Percentiles rank a stretch among this genome's conserved stretches.
These are phyloP conservation scores for Perkinsus marinus DNA, from an alignment of 169 alveolate species.

Conservation along the genomic window DNA sequence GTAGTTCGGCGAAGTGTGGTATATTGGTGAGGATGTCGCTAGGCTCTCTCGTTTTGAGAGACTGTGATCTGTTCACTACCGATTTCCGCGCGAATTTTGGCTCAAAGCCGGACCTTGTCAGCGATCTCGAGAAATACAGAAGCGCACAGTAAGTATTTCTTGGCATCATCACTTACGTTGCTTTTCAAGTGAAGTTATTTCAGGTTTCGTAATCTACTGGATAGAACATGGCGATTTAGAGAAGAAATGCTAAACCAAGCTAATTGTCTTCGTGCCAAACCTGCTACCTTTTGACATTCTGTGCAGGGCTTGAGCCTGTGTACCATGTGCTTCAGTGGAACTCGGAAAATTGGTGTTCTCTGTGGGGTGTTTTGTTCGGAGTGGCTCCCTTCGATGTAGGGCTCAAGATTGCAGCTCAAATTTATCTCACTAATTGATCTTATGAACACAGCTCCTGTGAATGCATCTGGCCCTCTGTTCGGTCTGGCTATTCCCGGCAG, in stretches of 20 bases:
- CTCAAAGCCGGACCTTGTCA: background rate
- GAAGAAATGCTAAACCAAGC: background rate
- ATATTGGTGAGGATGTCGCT: background rate
- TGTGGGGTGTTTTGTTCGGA: background rate
- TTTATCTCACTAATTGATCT: background rate
- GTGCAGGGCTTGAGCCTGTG: background rate
- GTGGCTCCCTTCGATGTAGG: background rate
- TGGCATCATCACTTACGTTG: background rate
- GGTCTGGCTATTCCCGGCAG: background rate
- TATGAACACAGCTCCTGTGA: background rate
- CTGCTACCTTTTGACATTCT: background rate
- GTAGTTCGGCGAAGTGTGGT: background rate
- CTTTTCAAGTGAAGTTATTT: background rate
- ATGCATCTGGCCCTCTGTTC: background rate
- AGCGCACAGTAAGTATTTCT: background rate
- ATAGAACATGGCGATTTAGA: background rate
- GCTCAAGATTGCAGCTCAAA: background rate
- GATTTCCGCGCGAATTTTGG: background rate
- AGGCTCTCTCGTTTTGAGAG: background rate
- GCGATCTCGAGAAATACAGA: background rate
- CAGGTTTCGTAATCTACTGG: background rate
- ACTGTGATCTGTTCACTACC: background rate
- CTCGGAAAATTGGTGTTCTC: background rate
- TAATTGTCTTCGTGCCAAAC: background rate
- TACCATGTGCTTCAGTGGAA: background rate